Percentiles rank a stretch among this genome's conserved stretches.
These are phyloP conservation scores for Wickerhamia fluorescens DNA, from an alignment of 805 yeast species.

Conservation along the genomic window DNA sequence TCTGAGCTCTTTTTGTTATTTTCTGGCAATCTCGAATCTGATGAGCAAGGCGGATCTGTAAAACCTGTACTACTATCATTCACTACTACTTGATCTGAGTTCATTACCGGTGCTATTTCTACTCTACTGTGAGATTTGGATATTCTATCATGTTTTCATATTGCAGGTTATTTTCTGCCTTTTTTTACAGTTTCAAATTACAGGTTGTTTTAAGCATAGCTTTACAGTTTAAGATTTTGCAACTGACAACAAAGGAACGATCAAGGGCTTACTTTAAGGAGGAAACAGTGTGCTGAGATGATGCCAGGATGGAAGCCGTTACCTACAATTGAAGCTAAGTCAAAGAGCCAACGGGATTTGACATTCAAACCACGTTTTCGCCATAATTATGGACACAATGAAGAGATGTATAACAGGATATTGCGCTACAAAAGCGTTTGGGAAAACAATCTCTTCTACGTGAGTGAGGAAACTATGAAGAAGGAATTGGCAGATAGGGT, in stretches of 20 bases:
- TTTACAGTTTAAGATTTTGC: too few relatives aligned
- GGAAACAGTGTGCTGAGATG: background rate
- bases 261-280: too few relatives aligned
- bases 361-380: conserved; percentile 26
- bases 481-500: conserved; percentile 1
- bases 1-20: conserved; percentile 4
- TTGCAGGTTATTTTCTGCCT: too few relatives aligned
- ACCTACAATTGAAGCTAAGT: background rate
- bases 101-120: too few relatives aligned
- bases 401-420: conserved; percentile 32
- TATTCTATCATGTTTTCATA: too few relatives aligned
- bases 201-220: too few relatives aligned
- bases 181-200: too few relatives aligned
- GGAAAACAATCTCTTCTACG: conserved; percentile 40
- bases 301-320: conserved; percentile 1
- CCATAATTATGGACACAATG: conserved; percentile 44
- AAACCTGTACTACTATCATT: too few relatives aligned
- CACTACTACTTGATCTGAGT: too few relatives aligned
- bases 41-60: too few relatives aligned
- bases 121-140: too few relatives aligned
- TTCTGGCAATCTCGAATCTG: conserved; percentile 4
- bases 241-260: too few relatives aligned
- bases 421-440: conserved; percentile 42
- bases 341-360: conserved; percentile 11
- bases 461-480: conserved; percentile 25